Base-by-base conservation (phyloP, 441 rosid genomes). In the Viola pubescens region DNA sequence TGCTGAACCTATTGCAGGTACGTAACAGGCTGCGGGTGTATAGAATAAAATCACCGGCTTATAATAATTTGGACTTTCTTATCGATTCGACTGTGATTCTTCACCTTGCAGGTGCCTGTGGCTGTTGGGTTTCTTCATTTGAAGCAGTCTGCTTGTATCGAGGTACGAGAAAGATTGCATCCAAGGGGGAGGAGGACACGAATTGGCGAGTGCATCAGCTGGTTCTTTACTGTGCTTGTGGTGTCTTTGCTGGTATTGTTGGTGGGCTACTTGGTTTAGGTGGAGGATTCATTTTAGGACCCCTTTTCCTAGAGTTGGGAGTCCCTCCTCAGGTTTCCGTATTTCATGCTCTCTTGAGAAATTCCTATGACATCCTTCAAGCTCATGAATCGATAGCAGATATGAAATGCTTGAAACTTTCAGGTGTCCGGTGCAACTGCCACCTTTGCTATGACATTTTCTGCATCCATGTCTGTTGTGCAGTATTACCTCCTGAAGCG, bases 261-360 rank as follows among this genome's bases (percentile, higher is more conserved):
- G 85, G 85, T 59, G 91, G 86, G 19, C 45, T 82, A 79, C 86
- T 84, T 57, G 87, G 90, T 45, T 87, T 84, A 6, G 86, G 89
- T 7, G 89, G 89, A 56, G 89, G 89, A 12, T 79, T 80, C 80
- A 81, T 84, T 61, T 64, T 84, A 70, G 84, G 82, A 82, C 19
- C 19, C 19, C 19, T 16, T 16, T 16, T 16, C 19, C 19, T 16
- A 16, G 19, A 16, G 69, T 66, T 85, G 61, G 91, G 86, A 52
- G 63, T 85, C 56, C 91, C 91, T 61, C 88, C 88, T 48, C 88
- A 85, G 88, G 91, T 85, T 48, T 52, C 48, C 13, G 37, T 34
- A 13, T 39, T 45, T 45, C 47, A 47, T 62, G 62, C 76, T 81
- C 86, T 84, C 19, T 16, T 16, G 19, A 16, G 19, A 16, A 16